Base-by-base conservation (phyloP, 192 early-diverging fungal genomes). In the Funneliformis geosporum region DNA sequence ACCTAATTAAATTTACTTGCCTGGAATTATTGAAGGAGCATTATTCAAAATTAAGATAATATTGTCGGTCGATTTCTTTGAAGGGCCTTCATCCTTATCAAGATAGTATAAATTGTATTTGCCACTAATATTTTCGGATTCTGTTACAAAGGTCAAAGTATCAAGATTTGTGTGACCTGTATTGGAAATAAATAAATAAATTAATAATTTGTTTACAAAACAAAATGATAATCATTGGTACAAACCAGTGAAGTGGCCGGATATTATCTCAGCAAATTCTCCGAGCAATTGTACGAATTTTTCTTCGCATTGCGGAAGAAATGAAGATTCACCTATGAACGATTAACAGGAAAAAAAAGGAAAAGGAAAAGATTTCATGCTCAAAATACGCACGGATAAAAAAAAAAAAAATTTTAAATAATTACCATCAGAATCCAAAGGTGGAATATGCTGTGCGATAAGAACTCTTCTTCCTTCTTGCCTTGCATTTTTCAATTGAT, bases 171-270 rank as follows among this genome's bases (percentile, higher is more conserved):
- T 60, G 0, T 80, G 50, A 14, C 46, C 72, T 40, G 68, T 38
- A 1, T 44, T 18, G 60, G 59, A 33, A 40, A 65, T 25, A 1
- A 74, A 12, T 27, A 23, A 18, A 61, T 44, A 9, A 43, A 50
- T 21, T 38, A 10, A 33, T 60, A 33, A 60, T 60, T 7, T 38
- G 39, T 46, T 59, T 33, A 55, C 27, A 25, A 8, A 62, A 25
- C 25, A 6, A 33, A 64, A 25, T n/a, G 44, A 42, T 14, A 28
- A n/a, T 74, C 59, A 4, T 16, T 38, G 42, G 7, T 21, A 39
- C 3, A 38, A 43, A 76, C 85, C 85, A 50, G 85, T 81, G 27
- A 86, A 84, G 60, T 86, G 84, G 28, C 84, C 85, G n/a, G 43
- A 59, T 71, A 86, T 86, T 4, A 82, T 61, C 73, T 78, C 59